Conservation (phyloP, 2,329 filamentous ascomycete species). For the Cucurbitaria berberidis region DNA sequence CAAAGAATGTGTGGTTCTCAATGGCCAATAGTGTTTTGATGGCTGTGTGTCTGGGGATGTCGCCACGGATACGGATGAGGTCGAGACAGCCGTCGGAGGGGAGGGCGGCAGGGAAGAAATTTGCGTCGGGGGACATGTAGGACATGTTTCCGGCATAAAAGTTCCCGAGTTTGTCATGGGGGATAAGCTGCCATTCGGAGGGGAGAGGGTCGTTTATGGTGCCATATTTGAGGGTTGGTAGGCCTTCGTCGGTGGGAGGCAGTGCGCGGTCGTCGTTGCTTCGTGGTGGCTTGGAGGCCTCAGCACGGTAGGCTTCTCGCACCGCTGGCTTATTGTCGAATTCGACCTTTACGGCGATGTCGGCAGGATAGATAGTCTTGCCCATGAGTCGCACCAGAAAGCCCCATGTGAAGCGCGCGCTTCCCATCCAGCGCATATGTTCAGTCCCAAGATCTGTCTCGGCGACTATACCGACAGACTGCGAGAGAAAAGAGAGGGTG, state of each 20-base stretch:
- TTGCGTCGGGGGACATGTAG: constrained; percentile 84
- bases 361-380: constrained; percentile 84
- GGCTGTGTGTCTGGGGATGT: constrained; percentile 70
- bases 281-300: constrained; percentile 31
- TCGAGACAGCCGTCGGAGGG: constrained; percentile 87
- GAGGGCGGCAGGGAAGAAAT: constrained; percentile 85
- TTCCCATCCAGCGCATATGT: constrained; percentile 90
- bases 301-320: constrained; percentile 69
- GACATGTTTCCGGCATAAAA: constrained; percentile 97
- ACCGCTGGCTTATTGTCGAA: constrained; percentile 77
- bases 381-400: constrained; percentile 77
- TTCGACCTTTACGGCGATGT: constrained; percentile 84
- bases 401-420: constrained; percentile 82
- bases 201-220: constrained; percentile 80
- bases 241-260: constrained; percentile 43
- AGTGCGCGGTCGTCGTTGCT: constrained; percentile 30
- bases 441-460: constrained; percentile 91
- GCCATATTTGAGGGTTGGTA: constrained; percentile 80
- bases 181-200: constrained; percentile 74
- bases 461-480: constrained; percentile 86
- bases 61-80: constrained; percentile 78
- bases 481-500: constrained; percentile 86
- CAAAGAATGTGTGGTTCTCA: constrained; percentile 77
- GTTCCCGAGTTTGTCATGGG: constrained; percentile 81
- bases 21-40: constrained; percentile 74